phyloP scores from a whole-genome alignment of 2,329 filamentous ascomycete species.

The Lanzia echinophila region DNA sequence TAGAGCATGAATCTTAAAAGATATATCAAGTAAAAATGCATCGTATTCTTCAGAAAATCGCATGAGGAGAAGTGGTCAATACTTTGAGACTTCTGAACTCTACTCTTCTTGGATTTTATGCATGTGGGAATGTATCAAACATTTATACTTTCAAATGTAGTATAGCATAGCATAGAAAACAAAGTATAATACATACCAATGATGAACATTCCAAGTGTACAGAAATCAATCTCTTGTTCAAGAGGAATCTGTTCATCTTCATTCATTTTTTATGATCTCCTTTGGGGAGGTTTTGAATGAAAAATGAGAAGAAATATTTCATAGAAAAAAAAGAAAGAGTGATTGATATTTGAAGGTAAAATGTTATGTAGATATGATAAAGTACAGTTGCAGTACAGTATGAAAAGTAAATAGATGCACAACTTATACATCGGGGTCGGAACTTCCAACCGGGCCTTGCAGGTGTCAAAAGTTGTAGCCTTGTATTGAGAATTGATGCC shows the following conservation, averaged over 20 bases:
- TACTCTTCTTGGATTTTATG: not conserved
- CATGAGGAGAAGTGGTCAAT: not conserved
- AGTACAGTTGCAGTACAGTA: not conserved
- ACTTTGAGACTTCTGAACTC: not conserved
- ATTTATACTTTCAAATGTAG: too few relatives aligned
- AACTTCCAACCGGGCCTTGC: too few relatives aligned
- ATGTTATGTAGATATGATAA: too few relatives aligned
- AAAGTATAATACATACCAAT: conserved; percentile 48
- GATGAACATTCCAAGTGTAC: conserved; percentile 68
- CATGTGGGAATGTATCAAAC: not conserved
- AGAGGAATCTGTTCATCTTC: conserved; percentile 22
- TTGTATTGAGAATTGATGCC: too few relatives aligned
- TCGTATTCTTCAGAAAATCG: not conserved
- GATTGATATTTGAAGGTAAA: too few relatives aligned
- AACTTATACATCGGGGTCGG: too few relatives aligned
- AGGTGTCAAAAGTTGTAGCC: too few relatives aligned
- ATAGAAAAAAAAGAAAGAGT: too few relatives aligned
- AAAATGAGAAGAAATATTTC: not conserved
- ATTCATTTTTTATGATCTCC: not conserved
- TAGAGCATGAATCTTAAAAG: not conserved
- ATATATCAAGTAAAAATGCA: not conserved
- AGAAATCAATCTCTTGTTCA: conserved; percentile 52
- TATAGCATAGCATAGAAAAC: not conserved
- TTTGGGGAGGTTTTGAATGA: too few relatives aligned
- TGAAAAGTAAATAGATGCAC: too few relatives aligned